phyloP scores from a whole-genome alignment of 257 asterid species.

The Euphrasia confusa region DNA sequence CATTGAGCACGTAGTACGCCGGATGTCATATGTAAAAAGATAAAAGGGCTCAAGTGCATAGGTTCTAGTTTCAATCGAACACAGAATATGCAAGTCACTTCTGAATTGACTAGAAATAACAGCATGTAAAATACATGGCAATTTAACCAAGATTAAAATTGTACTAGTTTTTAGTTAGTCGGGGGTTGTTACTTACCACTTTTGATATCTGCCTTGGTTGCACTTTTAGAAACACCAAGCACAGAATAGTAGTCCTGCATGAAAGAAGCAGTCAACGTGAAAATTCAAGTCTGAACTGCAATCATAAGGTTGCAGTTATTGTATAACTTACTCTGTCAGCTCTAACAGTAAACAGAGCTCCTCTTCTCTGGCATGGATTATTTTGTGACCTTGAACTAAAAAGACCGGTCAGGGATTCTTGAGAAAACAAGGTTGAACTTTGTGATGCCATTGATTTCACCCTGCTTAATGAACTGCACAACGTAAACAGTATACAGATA shows the following conservation, averaged over 20 bases:
- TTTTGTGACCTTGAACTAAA: slow-evolving; percentile 40
- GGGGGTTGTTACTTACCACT: slow-evolving; percentile 52
- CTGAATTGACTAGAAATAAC: background rate
- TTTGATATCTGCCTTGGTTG: slow-evolving; percentile 93
- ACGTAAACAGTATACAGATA: slow-evolving; percentile 20
- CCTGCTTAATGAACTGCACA: slow-evolving; percentile 61
- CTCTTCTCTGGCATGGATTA: slow-evolving; percentile 46
- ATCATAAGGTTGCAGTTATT: background rate
- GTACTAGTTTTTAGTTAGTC: background rate
- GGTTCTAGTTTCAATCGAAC: background rate
- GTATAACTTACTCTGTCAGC: slow-evolving; percentile 64
- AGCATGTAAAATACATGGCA: slow-evolving; percentile 3
- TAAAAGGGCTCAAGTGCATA: background rate
- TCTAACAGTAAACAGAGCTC: slow-evolving; percentile 65
- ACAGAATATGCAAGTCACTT: background rate
- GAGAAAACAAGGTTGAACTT: slow-evolving; percentile 54
- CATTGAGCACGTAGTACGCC: background rate
- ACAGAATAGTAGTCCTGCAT: slow-evolving; percentile 82
- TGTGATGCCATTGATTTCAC: slow-evolving; percentile 53
- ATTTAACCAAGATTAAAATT: slow-evolving; percentile 14
- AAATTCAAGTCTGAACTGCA: slow-evolving; percentile 9
- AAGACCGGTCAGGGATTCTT: slow-evolving; percentile 52
- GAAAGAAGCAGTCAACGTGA: slow-evolving; percentile 14
- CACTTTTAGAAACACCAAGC: slow-evolving; percentile 80
- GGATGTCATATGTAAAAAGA: background rate